Evolutionary conservation across 345 rosid species (phyloP), one percentile per base, ranked within the genome.

Genomic region (Ceriops decandra): DNA sequence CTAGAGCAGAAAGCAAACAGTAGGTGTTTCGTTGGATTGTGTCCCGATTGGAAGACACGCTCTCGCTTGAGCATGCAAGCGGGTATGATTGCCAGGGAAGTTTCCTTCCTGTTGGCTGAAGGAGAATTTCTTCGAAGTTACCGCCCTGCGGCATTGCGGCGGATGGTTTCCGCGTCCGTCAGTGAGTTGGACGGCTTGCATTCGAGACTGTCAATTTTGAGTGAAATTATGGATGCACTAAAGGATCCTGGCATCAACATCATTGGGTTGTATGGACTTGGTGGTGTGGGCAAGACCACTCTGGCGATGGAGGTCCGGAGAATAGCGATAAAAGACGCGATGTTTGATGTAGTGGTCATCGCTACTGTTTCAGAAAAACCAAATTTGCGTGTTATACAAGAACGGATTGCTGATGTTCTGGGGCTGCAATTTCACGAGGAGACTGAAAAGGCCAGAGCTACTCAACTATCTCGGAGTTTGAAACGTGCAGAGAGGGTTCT

Each of bases 41-140:
- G 59, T 54, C 35, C 70, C n/a, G 26, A 67, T 56, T 24, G 30
- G 35, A 54, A 56, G 62, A 35, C 11, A 11, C 20, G 57, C 38
- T 56, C 56, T 19, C 21, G 15, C 35, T n/a, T n/a, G n/a, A n/a
- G n/a, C n/a, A n/a, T n/a, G 33, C 24, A 24, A 67, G 52, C 52
- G 6, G 8, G 6, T 4, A 35, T 22, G 53, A 31, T 22, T 32
- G 32, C 51, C 11, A 24, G 5, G 36, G 27, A 24, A 0, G 9
- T 57, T 36, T 21, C 0, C 7, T n/a, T n/a, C n/a, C n/a, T n/a
- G n/a, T n/a, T n/a, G n/a, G n/a, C n/a, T n/a, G n/a, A n/a, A n/a
- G n/a, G n/a, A n/a, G n/a, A n/a, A n/a, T n/a, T n/a, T n/a, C n/a
- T n/a, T n/a, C n/a, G n/a, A n/a, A n/a, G n/a, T n/a, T n/a, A n/a